Evolutionary conservation across 176 grass and related monocot genomes (phyloP).

Genomic region (Calamus simplicifolius): DNA sequence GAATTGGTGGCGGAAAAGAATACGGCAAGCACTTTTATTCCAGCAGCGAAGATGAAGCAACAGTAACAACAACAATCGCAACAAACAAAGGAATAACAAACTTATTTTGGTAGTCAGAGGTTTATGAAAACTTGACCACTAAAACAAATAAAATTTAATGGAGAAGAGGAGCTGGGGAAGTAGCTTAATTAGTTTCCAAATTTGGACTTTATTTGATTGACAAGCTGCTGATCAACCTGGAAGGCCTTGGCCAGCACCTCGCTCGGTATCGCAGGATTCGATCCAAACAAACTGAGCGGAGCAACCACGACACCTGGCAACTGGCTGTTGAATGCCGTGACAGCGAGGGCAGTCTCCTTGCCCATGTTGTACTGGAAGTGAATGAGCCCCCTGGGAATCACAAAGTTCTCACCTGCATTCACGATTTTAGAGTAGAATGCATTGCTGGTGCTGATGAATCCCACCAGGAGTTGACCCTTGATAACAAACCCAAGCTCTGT

Average conservation of each 20-base stretch:
- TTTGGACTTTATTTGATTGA: slow-evolving; percentile 49
- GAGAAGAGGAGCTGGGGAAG: no score
- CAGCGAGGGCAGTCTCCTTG: slow-evolving; percentile 14
- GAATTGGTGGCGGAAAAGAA: no score
- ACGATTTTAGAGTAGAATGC: slow-evolving; percentile 52
- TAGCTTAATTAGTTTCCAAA: slow-evolving; percentile 28
- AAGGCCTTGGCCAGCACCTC: slow-evolving; percentile 44
- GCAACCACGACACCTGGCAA: slow-evolving; percentile 35
- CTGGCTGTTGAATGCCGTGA: slow-evolving; percentile 60
- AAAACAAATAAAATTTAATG: no score
- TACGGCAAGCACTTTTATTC: no score
- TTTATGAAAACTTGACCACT: no score
- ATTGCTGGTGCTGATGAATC: slow-evolving; percentile 45
- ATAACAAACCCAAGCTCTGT: slow-evolving; percentile 54
- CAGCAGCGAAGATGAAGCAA: no score
- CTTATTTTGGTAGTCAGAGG: no score
- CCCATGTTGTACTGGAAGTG: slow-evolving; percentile 78
- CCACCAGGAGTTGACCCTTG: slow-evolving; percentile 45
- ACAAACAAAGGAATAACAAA: no score
- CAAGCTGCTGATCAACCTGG: slow-evolving; percentile 28
- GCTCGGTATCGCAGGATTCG: slow-evolving; percentile 40
- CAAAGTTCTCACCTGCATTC: slow-evolving; percentile 39
- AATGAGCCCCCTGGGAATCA: slow-evolving; percentile 55
- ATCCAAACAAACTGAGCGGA: slow-evolving; percentile 34
- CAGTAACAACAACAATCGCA: no score